phyloP scores from a whole-genome alignment of 305 asterid species.

The Ruellia speciosa region DNA sequence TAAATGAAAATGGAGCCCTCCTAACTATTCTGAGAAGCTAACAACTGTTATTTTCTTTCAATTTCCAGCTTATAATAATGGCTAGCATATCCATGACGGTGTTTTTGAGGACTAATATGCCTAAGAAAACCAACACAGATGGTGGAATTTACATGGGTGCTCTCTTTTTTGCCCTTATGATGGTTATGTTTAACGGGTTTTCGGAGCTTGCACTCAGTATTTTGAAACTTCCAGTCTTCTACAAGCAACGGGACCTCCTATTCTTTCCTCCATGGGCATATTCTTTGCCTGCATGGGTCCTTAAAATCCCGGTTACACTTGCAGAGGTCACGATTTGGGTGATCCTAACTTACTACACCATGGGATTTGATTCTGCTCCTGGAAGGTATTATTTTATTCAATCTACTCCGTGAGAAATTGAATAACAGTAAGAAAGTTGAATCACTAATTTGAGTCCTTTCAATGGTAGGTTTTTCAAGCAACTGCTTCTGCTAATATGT shows the following conservation, averaged over 20 bases:
- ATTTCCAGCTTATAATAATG: slow-evolving; percentile 51
- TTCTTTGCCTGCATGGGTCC: slow-evolving; percentile 75
- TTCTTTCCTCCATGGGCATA: slow-evolving; percentile 84
- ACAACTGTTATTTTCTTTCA: slow-evolving; percentile 3
- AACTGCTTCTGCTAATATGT: slow-evolving; percentile 47
- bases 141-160: slow-evolving; percentile 81
- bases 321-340: slow-evolving; percentile 55
- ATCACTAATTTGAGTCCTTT: slow-evolving; percentile 11
- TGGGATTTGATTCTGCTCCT: slow-evolving; percentile 57
- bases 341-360: slow-evolving; percentile 50
- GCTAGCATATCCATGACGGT: slow-evolving; percentile 56
- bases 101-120: slow-evolving; percentile 56
- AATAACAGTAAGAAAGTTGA: not conserved
- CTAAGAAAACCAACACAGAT: slow-evolving; percentile 37
- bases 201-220: slow-evolving; percentile 73
- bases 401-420: not conserved
- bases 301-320: slow-evolving; percentile 62
- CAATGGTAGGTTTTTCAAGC: slow-evolving; percentile 63
- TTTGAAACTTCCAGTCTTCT: slow-evolving; percentile 66
- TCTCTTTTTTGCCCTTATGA: slow-evolving; percentile 50
- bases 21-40: not conserved
- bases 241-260: slow-evolving; percentile 77
- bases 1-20: not conserved
- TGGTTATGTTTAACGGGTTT: slow-evolving; percentile 76
- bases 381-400: slow-evolving; percentile 35